A percentile compares a stretch with the other conserved stretches of the same genome.
Conservation (phyloP, 495 filamentous ascomycete genomes). For the Hyaloscypha finlandica region DNA sequence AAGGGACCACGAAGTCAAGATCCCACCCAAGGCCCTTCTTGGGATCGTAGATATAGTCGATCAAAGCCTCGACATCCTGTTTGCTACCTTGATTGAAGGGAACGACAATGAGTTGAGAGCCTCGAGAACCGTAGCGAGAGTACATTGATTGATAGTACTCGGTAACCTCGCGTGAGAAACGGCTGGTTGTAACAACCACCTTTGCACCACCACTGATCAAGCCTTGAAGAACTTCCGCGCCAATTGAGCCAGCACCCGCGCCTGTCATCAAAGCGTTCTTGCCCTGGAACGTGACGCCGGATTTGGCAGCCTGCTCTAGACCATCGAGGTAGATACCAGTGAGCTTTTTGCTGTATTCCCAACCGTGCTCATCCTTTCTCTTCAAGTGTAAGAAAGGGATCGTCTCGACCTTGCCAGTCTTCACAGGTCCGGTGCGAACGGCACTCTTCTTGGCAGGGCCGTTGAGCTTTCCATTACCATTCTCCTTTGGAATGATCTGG, state of each 20-base stretch:
- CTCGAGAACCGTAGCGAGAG: conserved; percentile 85
- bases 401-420: conserved; percentile 90
- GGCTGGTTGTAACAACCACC: conserved; percentile 92
- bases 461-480: conserved; percentile 64
- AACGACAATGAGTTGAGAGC: conserved; percentile 95
- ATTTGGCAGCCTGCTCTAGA: conserved; percentile 81
- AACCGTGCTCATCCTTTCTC: conserved; percentile 90
- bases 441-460: conserved; percentile 65
- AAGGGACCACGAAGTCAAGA: conserved; percentile 93
- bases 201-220: conserved; percentile 95
- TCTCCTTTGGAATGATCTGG: conserved; percentile 90
- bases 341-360: conserved; percentile 99
- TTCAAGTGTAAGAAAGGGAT: conserved; percentile 98
- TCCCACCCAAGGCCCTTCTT: conserved; percentile 98
- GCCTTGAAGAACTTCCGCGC: conserved; percentile 96
- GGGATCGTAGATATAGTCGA: conserved; percentile 95
- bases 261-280: conserved; percentile 99
- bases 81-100: conserved; percentile 99
- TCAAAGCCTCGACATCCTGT: conserved; percentile 90
- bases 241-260: conserved; percentile 96
- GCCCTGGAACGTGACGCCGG: conserved; percentile 86
- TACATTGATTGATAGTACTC: conserved; percentile 99
- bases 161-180: conserved; percentile 95
- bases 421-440: conserved; percentile 53
- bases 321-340: conserved; percentile 91